These are phyloP conservation scores for Pezizomycotina sp. DNA, from an alignment of 2,329 filamentous ascomycete genomes.

Conservation along the genomic window DNA sequence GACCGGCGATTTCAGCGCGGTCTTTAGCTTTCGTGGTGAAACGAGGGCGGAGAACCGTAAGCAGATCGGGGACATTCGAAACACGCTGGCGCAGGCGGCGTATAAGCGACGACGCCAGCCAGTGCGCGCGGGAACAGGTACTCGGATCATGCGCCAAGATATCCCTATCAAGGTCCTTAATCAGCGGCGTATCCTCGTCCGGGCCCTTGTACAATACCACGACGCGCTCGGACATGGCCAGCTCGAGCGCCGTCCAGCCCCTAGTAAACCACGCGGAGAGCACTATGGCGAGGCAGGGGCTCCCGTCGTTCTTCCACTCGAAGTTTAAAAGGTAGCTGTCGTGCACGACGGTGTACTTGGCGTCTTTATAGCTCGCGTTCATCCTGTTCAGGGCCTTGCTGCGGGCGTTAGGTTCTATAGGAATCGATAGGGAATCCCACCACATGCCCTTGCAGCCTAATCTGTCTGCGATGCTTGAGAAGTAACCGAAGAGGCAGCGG, in stretches of 20 bases:
- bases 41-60: slow-evolving; percentile 21
- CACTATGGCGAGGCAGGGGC: slow-evolving; percentile 22
- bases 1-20: slow-evolving; percentile 22
- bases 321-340: slow-evolving; percentile 17
- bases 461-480: slow-evolving; percentile 16
- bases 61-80: slow-evolving; percentile 19
- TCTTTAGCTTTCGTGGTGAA: slow-evolving; percentile 24
- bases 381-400: slow-evolving; percentile 22
- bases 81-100: slow-evolving; percentile 7
- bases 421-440: slow-evolving; percentile 27
- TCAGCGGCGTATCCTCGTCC: slow-evolving; percentile 2
- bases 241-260: slow-evolving; percentile 25
- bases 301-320: slow-evolving; percentile 21
- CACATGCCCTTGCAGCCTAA: slow-evolving; percentile 24
- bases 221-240: slow-evolving; percentile 18
- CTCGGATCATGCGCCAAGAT: slow-evolving; percentile 8
- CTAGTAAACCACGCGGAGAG: slow-evolving; percentile 25
- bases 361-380: slow-evolving; percentile 25
- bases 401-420: slow-evolving; percentile 15
- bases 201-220: slow-evolving; percentile 14
- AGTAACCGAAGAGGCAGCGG: slow-evolving; percentile 24
- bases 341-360: slow-evolving; percentile 21
- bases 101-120: slow-evolving; percentile 11
- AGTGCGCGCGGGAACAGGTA: slow-evolving; percentile 8
- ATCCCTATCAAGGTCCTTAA: slow-evolving; percentile 19